Evolutionary conservation across 148 eudicot genomes (phyloP).

Genomic region (Silene latifolia): DNA sequence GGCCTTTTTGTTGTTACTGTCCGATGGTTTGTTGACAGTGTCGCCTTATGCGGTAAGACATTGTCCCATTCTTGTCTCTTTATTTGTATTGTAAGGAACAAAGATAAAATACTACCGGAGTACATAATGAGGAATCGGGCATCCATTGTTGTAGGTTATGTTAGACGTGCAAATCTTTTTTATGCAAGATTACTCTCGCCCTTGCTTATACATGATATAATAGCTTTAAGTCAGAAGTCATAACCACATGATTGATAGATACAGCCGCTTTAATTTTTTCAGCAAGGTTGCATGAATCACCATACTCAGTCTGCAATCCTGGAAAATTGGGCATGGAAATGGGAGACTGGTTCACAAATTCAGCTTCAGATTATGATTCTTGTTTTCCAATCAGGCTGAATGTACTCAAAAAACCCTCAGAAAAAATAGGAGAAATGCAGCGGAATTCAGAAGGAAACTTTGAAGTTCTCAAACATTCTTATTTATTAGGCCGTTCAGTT

Average conservation of each 20-base stretch:
- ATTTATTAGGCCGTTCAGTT: slow-evolving; percentile 43
- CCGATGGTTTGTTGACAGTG: slow-evolving; percentile 78
- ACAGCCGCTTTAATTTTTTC: slow-evolving; percentile 29
- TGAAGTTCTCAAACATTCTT: slow-evolving; percentile 31
- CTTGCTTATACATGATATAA: too few relatives aligned
- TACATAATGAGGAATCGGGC: too few relatives aligned
- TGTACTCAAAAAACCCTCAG: slow-evolving; percentile 30
- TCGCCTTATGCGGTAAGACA: slow-evolving; percentile 52
- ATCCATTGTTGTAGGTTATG: too few relatives aligned
- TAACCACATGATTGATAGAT: slow-evolving; percentile 8
- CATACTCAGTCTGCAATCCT: slow-evolving; percentile 38
- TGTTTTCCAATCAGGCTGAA: slow-evolving; percentile 42
- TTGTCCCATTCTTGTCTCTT: background rate
- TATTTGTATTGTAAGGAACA: background rate
- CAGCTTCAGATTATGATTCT: slow-evolving; percentile 31
- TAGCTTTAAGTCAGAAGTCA: background rate
- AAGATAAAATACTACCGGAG: too few relatives aligned
- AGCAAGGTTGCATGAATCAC: slow-evolving; percentile 55
- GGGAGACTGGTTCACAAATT: slow-evolving; percentile 31
- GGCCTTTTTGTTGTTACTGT: slow-evolving; percentile 63
- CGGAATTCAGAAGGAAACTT: slow-evolving; percentile 32
- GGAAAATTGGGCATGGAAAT: slow-evolving; percentile 28
- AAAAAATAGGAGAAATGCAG: slow-evolving; percentile 23
- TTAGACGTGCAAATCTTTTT: too few relatives aligned
- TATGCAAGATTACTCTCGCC: too few relatives aligned